Evolutionary conservation across 2,329 filamentous ascomycete genomes (phyloP).

Genomic region (Exophiala dermatitidis): DNA sequence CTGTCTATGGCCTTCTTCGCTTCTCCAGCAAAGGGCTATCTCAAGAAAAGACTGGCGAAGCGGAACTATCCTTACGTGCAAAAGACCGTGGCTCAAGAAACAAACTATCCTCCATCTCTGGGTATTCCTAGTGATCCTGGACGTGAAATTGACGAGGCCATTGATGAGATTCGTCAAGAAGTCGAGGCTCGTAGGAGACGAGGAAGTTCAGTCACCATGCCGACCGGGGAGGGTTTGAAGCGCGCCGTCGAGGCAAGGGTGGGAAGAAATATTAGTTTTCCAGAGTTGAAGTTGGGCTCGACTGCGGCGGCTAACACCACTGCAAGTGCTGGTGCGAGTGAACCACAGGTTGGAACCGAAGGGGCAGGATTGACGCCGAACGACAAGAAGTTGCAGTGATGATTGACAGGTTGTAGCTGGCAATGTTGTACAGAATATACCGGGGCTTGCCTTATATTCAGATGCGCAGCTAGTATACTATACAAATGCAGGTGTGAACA

Average conservation of each 20-base stretch:
- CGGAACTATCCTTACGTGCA: constrained; percentile 39
- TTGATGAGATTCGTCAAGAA: constrained; percentile 66
- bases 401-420: neutral
- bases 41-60: constrained; percentile 54
- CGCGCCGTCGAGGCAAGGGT: constrained; percentile 36
- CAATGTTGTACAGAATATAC: neutral
- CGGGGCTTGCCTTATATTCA: neutral
- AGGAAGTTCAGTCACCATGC: constrained; percentile 40
- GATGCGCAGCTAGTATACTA: too few species aligned
- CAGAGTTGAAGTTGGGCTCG: constrained; percentile 11
- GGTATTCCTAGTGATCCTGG: constrained; percentile 73
- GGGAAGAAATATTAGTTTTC: constrained; percentile 14
- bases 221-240: constrained; percentile 46
- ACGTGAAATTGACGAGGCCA: constrained; percentile 67
- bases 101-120: constrained; percentile 57
- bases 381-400: constrained; percentile 2
- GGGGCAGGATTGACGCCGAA: neutral
- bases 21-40: constrained; percentile 61
- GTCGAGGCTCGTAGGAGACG: constrained; percentile 54
- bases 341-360: neutral
- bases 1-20: constrained; percentile 67
- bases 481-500: too few species aligned
- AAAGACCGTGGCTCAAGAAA: constrained; percentile 53
- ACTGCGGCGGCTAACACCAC: neutral
- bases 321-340: neutral